Evolutionary conservation across 805 yeast genomes (phyloP).

Genomic region (Cyberlindnera suaveolens): DNA sequence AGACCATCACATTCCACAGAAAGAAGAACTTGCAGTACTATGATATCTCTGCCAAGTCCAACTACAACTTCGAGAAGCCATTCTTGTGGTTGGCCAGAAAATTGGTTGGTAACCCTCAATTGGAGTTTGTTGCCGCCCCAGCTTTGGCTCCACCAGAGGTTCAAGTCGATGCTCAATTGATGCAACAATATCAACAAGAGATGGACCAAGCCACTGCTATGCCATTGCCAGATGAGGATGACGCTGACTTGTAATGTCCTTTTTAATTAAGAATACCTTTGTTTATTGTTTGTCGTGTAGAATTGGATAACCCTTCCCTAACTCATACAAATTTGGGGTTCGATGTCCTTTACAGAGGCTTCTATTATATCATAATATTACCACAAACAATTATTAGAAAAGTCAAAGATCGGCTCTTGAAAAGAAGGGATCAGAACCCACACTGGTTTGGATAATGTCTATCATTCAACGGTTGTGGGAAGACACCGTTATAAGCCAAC

Average conservation of each 20-base stretch:
- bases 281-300: not conserved
- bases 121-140: conserved; percentile 98
- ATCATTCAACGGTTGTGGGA: conserved; percentile 74
- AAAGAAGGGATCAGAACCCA: conserved; percentile 10
- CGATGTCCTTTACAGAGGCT: too few species aligned
- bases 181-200: conserved; percentile 98
- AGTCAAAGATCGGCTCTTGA: too few species aligned
- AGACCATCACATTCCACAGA: conserved; percentile 99
- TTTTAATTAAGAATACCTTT: not conserved
- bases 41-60: conserved; percentile 99
- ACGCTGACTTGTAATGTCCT: conserved; percentile 79
- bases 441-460: conserved; percentile 72
- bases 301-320: too few species aligned
- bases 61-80: conserved; percentile 99
- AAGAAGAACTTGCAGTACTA: conserved; percentile 99
- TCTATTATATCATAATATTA: too few species aligned
- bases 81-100: conserved; percentile 99
- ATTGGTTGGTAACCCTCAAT: conserved; percentile 95
- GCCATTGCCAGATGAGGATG: conserved; percentile 99
- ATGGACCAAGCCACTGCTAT: conserved; percentile 99
- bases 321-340: too few species aligned
- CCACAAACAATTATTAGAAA: too few species aligned
- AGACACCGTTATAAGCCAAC: conserved; percentile 50
- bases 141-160: conserved; percentile 99
- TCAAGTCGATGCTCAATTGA: conserved; percentile 89